Percentiles rank a stretch among this genome's conserved stretches.
These are phyloP conservation scores for Lachancea nothofagi DNA, from an alignment of 805 yeast genomes.

Conservation along the genomic window DNA sequence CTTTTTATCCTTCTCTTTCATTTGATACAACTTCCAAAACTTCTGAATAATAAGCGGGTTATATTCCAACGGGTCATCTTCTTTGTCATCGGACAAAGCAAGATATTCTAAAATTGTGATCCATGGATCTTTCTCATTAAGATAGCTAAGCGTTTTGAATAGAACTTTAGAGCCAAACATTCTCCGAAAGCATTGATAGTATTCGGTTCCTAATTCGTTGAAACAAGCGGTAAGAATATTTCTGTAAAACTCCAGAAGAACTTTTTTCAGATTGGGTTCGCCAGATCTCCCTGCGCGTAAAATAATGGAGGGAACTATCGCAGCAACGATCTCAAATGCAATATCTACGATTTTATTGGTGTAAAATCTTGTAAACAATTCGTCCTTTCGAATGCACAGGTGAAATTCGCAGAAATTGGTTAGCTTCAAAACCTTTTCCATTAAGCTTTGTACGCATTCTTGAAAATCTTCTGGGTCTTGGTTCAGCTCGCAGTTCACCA, in stretches of 20 bases:
- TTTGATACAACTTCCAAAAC: conserved; percentile 1
- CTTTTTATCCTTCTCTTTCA: neutral
- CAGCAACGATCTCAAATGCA: conserved; percentile 23
- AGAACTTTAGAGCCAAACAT: conserved; percentile 28
- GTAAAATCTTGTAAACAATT: conserved; percentile 22
- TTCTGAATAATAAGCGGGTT: neutral
- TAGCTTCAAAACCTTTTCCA: conserved; percentile 20
- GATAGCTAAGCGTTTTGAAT: conserved; percentile 24
- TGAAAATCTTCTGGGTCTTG: conserved; percentile 13
- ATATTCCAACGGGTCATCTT: neutral
- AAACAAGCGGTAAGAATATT: conserved; percentile 27
- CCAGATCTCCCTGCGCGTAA: conserved; percentile 20
- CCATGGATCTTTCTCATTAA: conserved; percentile 24
- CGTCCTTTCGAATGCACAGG: conserved; percentile 13
- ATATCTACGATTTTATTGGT: conserved; percentile 27
- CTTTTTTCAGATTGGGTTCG: neutral
- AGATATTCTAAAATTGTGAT: conserved; percentile 24
- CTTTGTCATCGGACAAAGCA: neutral
- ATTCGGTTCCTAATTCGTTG: conserved; percentile 28
- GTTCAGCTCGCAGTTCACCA: conserved; percentile 22
- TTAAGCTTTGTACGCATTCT: conserved; percentile 12
- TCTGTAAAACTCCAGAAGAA: conserved; percentile 15
- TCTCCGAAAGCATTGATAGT: conserved; percentile 27
- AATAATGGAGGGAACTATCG: conserved; percentile 26
- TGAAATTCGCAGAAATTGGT: conserved; percentile 19